Base-by-base conservation (phyloP, 1,284 basidiomycete genomes). In the Stereum hirsutum region DNA sequence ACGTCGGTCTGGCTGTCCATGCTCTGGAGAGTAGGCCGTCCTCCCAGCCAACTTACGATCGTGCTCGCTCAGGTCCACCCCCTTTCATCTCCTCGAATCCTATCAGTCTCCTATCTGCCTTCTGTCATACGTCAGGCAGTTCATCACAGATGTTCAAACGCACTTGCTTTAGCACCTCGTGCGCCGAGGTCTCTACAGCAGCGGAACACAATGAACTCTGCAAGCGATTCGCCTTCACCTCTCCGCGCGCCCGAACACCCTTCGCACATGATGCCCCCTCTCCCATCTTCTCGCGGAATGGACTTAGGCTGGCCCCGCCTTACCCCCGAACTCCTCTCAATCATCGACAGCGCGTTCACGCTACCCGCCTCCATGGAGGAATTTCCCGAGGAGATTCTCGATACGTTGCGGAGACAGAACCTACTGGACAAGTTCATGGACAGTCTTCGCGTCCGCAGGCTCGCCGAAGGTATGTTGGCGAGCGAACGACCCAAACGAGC, bases 1-100 rank as follows among this genome's bases (percentile, higher is more conserved):
- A 51, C 56, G 50, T 59, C 63, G 53, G 51, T 60, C 69, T 69
- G 68, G 68, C 73, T 75, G 77, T 78, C 75, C 75, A 83, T 83
- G 80, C 78, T 75, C 65, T 75, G 70, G 74, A 72, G 72, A 64
- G 69, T 64, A 56, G 61, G 68, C 59, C 64, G 69, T 63, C 61
- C 67, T 60, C 67, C 64, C 64, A 74, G 72, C 69, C 74, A 70
- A 58, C 63, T 67, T n/a, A n/a, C n/a, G n/a, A n/a, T n/a, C n/a
- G n/a, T n/a, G n/a, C n/a, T n/a, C n/a, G n/a, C n/a, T n/a, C n/a
- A n/a, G n/a, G n/a, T n/a, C n/a, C n/a, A n/a, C n/a, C n/a, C n/a
- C n/a, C n/a, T n/a, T n/a, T n/a, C n/a, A n/a, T n/a, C n/a, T n/a
- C n/a, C n/a, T n/a, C n/a, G n/a, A n/a, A n/a, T n/a, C n/a, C n/a